Evolutionary conservation across 257 asterid genomes (phyloP), one percentile per base, ranked within the genome.

Genomic region (Nicotiana knightiana): DNA sequence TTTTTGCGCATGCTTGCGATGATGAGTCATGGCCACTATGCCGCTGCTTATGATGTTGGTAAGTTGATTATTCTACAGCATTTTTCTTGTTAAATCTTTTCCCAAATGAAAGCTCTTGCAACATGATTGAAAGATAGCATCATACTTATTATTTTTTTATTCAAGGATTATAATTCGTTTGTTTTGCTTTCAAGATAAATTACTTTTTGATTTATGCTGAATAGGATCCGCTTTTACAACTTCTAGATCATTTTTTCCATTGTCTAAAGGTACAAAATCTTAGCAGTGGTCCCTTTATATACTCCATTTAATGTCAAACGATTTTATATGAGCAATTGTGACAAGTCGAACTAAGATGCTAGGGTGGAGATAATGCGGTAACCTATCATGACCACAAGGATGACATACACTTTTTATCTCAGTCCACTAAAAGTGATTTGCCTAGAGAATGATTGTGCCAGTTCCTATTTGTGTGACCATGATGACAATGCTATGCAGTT

Each of bases 1-100:
- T 96, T 96, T 86, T 97, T 96, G 73, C 92, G 89, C 86, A 90
- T 88, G 97, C 98, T 93, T 86, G 97, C 97, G 76, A 84, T 82
- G 82, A 88, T 91, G 85, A 87, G 97, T 55, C 88, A 75, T 77
- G 99, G 99, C 51, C 89, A 85, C 81, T 87, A 94, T 88, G 94
- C 83, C 21, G 92, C 91, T 75, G 91, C 92, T 57, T 84, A 65
- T 87, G 94, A 90, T 83, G 83, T 85, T 81, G 97, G 93, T 91
- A 77, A 54, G 87, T 67, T 76, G 82, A 81, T 67, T 55, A 18
- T 63, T 68, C 39, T 65, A 15, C 82, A 37, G 37, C n/a, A 63
- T 63, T 63, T 30, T 30, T 4, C 68, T 64, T 28, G 32, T 28
- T 11, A 28, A 64, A 28, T 4, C n/a, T 13, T 64, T 64, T 64